phyloP scores from a whole-genome alignment of 306 rosid species.

The Dalbergia oliveri region DNA sequence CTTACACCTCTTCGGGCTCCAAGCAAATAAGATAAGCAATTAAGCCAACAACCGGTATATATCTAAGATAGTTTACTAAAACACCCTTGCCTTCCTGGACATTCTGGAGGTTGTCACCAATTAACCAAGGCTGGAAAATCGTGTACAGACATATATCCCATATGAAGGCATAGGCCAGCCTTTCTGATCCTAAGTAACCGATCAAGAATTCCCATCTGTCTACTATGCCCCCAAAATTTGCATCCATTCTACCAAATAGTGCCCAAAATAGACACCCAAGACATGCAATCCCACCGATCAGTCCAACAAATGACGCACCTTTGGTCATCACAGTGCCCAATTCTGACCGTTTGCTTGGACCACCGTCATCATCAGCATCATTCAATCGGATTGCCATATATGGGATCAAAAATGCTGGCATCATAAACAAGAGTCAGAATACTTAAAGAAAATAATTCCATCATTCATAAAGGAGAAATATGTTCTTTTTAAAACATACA shows the following conservation, averaged over 20 bases:
- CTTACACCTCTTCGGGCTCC: conserved; percentile 60
- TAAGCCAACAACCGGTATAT: conserved; percentile 82
- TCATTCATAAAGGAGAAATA: neutral
- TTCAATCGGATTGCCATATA: conserved; percentile 96
- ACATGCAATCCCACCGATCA: conserved; percentile 71
- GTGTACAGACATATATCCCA: conserved; percentile 89
- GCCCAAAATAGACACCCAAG: conserved; percentile 77
- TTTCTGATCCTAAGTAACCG: conserved; percentile 79
- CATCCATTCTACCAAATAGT: conserved; percentile 68
- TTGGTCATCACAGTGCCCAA: conserved; percentile 73
- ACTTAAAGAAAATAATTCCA: conserved; percentile 15
- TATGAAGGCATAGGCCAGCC: conserved; percentile 91
- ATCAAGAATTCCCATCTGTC: conserved; percentile 85
- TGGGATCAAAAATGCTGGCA: conserved; percentile 88
- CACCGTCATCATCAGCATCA: conserved; percentile 51
- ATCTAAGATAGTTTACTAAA: conserved; percentile 69
- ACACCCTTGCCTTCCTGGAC: conserved; percentile 62
- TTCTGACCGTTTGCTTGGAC: conserved; percentile 62
- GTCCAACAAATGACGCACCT: conserved; percentile 73
- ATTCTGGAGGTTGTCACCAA: conserved; percentile 82
- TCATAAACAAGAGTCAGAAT: conserved; percentile 27
- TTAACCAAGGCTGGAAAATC: conserved; percentile 93
- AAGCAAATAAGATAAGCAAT: conserved; percentile 77
- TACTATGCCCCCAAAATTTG: conserved; percentile 69
- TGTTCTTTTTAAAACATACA: neutral